A percentile compares a stretch with the other conserved stretches of the same genome.
Conservation (phyloP, 768 basidiomycete species). For the Auricularia heimuer region DNA sequence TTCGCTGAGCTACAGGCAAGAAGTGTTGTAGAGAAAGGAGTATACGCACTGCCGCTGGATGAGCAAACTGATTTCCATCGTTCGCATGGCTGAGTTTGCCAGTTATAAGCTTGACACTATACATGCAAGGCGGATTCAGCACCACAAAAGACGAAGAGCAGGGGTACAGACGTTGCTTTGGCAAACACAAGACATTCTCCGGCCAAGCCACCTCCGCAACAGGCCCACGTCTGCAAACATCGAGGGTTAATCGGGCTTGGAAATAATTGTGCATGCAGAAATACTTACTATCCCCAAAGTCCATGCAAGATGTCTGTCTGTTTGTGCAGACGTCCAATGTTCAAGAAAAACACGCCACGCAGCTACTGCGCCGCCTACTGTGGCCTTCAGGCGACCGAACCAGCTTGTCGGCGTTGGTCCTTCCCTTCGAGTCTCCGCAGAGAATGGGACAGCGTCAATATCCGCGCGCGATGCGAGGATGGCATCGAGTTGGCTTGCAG, state of each 20-base stretch:
- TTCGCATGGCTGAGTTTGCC: slow-evolving; percentile 71
- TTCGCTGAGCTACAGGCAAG: slow-evolving; percentile 50
- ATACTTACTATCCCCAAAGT: slow-evolving; percentile 61
- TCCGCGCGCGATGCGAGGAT: slow-evolving; percentile 65
- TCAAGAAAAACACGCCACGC: slow-evolving; percentile 57
- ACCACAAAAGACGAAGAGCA: no score
- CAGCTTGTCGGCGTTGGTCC: background rate
- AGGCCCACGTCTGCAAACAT: slow-evolving; percentile 55
- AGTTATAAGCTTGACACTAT: slow-evolving; percentile 69
- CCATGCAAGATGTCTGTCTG: slow-evolving; percentile 83
- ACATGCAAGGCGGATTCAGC: no score
- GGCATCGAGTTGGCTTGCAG: slow-evolving; percentile 61
- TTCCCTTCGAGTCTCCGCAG: slow-evolving; percentile 10
- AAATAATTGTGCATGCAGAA: background rate
- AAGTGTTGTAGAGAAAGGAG: background rate
- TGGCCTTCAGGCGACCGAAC: slow-evolving; percentile 8
- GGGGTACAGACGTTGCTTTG: slow-evolving; percentile 28
- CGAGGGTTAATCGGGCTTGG: background rate
- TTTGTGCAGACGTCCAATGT: slow-evolving; percentile 63
- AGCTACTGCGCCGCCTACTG: slow-evolving; percentile 38
- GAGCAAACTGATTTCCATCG: slow-evolving; percentile 53
- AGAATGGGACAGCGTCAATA: slow-evolving; percentile 48
- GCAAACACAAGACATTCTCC: slow-evolving; percentile 86
- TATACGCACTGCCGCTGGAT: background rate
- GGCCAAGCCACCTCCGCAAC: slow-evolving; percentile 82